phyloP scores from a whole-genome alignment of 352 stramenopile species.

The Phytophthora boehmeriae region DNA sequence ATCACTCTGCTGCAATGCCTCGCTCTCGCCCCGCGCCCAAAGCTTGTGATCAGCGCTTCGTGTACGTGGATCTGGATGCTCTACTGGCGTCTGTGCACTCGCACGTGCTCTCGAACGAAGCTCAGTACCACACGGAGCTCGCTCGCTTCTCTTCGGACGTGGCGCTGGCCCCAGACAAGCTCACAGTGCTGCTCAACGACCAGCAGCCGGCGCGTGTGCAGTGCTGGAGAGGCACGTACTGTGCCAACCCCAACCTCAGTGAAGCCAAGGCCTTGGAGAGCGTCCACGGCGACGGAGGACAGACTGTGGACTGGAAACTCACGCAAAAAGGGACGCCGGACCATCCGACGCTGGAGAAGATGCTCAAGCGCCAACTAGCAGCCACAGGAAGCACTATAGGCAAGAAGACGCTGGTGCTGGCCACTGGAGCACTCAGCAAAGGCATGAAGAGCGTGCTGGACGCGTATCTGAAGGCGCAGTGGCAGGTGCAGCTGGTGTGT shows the following conservation, averaged over 20 bases:
- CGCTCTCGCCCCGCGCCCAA: not conserved
- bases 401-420: slow-evolving; percentile 23
- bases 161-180: slow-evolving; percentile 15
- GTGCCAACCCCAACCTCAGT: slow-evolving; percentile 16
- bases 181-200: slow-evolving; percentile 26
- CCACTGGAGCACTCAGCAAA: slow-evolving; percentile 18
- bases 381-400: not conserved
- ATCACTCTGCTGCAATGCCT: not conserved
- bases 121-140: slow-evolving; percentile 23
- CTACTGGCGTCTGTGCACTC: slow-evolving; percentile 15
- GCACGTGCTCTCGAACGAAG: slow-evolving; percentile 22
- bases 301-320: slow-evolving; percentile 19
- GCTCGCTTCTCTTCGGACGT: slow-evolving; percentile 17
- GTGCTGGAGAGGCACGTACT: slow-evolving; percentile 34
- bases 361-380: slow-evolving; percentile 23
- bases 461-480: slow-evolving; percentile 25
- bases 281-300: slow-evolving; percentile 13
- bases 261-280: slow-evolving; percentile 22
- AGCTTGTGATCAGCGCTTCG: slow-evolving; percentile 16
- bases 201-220: slow-evolving; percentile 17
- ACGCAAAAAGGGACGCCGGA: slow-evolving; percentile 32
- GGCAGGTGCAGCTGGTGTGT: slow-evolving; percentile 30
- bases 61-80: slow-evolving; percentile 34
- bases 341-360: slow-evolving; percentile 37
- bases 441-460: slow-evolving; percentile 18